These are phyloP conservation scores for Podaxis sp. DNA, from an alignment of 768 basidiomycete species.

Conservation along the genomic window DNA sequence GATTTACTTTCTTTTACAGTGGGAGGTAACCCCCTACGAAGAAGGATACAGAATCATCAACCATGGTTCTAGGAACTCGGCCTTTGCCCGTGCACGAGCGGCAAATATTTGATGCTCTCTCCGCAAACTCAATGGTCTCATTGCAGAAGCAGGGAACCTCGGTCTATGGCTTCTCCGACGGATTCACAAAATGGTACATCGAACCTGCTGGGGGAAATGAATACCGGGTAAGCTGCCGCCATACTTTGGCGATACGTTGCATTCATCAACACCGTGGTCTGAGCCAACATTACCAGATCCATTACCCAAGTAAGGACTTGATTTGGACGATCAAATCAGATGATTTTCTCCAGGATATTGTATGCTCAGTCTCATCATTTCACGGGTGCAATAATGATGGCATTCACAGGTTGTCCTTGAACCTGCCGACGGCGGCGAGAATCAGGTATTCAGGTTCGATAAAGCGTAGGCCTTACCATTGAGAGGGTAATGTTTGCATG, in stretches of 20 bases:
- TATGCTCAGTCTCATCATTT: not conserved
- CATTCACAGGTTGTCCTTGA: not conserved
- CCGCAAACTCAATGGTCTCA: not conserved
- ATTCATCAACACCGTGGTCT: not conserved
- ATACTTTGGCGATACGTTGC: not conserved
- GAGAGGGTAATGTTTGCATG: no score
- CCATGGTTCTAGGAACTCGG: not conserved
- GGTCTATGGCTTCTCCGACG: constrained; percentile 5
- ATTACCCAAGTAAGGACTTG: constrained; percentile 8
- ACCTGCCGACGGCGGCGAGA: not conserved
- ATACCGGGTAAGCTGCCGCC: not conserved
- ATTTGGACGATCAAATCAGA: constrained; percentile 1
- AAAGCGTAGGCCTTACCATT: not conserved
- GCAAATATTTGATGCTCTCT: not conserved
- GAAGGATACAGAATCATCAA: no score
- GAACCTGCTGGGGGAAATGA: not conserved
- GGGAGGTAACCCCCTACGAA: no score
- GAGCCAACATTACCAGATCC: not conserved
- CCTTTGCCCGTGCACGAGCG: not conserved
- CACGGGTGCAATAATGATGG: not conserved
- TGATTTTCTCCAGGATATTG: not conserved
- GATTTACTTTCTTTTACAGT: no score
- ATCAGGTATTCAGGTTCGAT: not conserved
- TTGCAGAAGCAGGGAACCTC: not conserved
- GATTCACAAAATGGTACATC: constrained; percentile 12